Base-by-base conservation (phyloP, 1,284 basidiomycete species). In the Caloboletus firmus region DNA sequence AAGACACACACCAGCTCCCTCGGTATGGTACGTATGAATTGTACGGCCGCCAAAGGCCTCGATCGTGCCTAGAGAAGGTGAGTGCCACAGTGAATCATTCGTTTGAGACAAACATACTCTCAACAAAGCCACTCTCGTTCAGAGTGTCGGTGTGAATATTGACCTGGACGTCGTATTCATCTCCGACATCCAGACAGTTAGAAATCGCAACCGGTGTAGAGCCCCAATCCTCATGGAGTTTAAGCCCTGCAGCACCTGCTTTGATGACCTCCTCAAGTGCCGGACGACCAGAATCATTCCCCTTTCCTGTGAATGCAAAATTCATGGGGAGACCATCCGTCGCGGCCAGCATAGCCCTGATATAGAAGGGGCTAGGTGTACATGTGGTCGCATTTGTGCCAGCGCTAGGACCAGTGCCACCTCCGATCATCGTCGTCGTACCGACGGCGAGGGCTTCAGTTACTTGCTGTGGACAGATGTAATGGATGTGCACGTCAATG, bases 191-290 rank as follows among this genome's bases (percentile, higher is more conserved):
- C 58, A 99, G 77, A 57, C 86, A 89, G 45, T 82, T 87, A 61
- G 81, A 78, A 63, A 99, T 98, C 0, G 83, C 84, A 15, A 85
- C 86, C 0, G 96, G 96, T 2, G 95, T 98, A 20, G 86, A 82
- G 5, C 97, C 97, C 97, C 97, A 99, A 72, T 99, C 97, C 70
- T 99, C 97, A 66, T 99, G 97, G 53, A 99, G 74, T 75, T 99
- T 99, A 61, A 99, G 72, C 1, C 95, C 95, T 24, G 83, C 85
- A 0, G 94, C 95, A 18, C 97, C 97, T 13, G 95, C 93, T 59
- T 80, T 77, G 34, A 98, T 79, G 55, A 97, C 82, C 57, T 98
- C 95, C 65, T 89, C 86, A 52, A 98, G 70, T 3, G 84, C 84
- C 1, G 69, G 76, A 15, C 80, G 74, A 0, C 87, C 92, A 0